Evolutionary conservation across 1,139 yeast genomes (phyloP).

Genomic region (Yamadazyma dendronema): DNA sequence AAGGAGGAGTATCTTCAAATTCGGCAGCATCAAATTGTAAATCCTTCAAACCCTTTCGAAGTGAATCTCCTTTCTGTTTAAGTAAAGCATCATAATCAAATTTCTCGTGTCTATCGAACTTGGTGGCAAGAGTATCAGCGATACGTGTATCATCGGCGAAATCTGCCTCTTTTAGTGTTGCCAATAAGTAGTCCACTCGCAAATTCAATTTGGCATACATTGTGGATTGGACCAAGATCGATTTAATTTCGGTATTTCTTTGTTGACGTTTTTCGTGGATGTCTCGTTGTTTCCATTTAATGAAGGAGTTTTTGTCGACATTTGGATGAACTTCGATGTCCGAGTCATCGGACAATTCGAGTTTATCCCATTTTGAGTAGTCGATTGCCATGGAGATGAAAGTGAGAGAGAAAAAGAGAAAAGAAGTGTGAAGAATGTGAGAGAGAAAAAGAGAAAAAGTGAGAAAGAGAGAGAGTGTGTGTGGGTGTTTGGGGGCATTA

Average conservation of each 20-base stretch:
- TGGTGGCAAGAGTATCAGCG: slow-evolving; percentile 39
- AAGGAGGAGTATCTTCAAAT: slow-evolving; percentile 70
- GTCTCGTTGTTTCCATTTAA: slow-evolving; percentile 95
- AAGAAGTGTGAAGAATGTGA: no score
- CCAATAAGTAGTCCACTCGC: slow-evolving; percentile 66
- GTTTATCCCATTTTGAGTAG: slow-evolving; percentile 96
- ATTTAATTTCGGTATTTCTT: slow-evolving; percentile 71
- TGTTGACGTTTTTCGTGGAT: slow-evolving; percentile 90
- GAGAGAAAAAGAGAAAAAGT: no score
- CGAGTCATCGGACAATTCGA: slow-evolving; percentile 93
- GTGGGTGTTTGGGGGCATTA: no score
- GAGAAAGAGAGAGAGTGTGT: no score
- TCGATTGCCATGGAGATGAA: slow-evolving; percentile 64
- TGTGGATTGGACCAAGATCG: slow-evolving; percentile 65
- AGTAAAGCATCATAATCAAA: slow-evolving; percentile 41
- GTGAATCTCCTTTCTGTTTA: slow-evolving; percentile 32
- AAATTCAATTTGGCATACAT: slow-evolving; percentile 77
- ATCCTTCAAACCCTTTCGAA: slow-evolving; percentile 46
- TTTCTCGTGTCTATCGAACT: slow-evolving; percentile 60
- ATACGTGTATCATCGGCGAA: slow-evolving; percentile 38
- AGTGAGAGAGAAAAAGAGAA: no score
- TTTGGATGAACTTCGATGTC: slow-evolving; percentile 98
- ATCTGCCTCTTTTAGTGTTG: slow-evolving; percentile 35
- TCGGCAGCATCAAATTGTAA: slow-evolving; percentile 46
- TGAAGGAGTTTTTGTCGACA: slow-evolving; percentile 90